Base-by-base conservation (phyloP, 2,329 filamentous ascomycete species). In the Monosporascus sp. region DNA sequence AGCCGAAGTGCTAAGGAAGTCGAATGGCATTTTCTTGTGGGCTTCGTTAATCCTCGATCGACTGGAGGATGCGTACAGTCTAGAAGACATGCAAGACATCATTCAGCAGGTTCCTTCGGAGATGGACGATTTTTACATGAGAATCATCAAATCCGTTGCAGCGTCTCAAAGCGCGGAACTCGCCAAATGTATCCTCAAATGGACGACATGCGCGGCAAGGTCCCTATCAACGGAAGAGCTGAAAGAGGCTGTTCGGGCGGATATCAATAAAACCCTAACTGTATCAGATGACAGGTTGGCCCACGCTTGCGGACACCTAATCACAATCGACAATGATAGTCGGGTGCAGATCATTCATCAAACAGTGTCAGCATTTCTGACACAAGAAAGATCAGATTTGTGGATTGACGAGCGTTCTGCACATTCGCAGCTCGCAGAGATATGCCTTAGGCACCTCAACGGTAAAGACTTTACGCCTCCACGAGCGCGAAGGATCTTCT, bases 21-120 rank as follows among this genome's bases (percentile, higher is more conserved):
- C 60, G 1, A 58, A 60, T 17, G 61, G 60, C 18, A 57, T 61
- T 24, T 64, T 64, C 46, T 55, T 64, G 6, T 64, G 62, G 62
- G 61, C 60, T 4, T 60, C 60, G 2, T 52, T 64, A 3, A 60
- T 57, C 31, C 53, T 62, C 45, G 51, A 51, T 2, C 48, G 54
- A 4, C 52, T 64, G 2, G 57, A 61, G 5, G 53, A 58, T 1
- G 54, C 51, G 1, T 60, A 62, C 54, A 62, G 54, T 24, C 42
- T 60, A n/a, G 60, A 64, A 49, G 56, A 61, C 20, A 62, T 58
- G 55, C 51, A 57, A 25, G 54, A 54, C 15, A 50, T 60, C 9
- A 47, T 64, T n/a, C 45, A 52, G 34, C 51, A 60, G 25, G 55
- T 62, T 3, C 62, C 62, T 11, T 45, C 55, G 7, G 62, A 60